Evolutionary conservation across 768 basidiomycete species (phyloP), one percentile per base, ranked within the genome.

Genomic region (Gautieria morchelliformis): DNA sequence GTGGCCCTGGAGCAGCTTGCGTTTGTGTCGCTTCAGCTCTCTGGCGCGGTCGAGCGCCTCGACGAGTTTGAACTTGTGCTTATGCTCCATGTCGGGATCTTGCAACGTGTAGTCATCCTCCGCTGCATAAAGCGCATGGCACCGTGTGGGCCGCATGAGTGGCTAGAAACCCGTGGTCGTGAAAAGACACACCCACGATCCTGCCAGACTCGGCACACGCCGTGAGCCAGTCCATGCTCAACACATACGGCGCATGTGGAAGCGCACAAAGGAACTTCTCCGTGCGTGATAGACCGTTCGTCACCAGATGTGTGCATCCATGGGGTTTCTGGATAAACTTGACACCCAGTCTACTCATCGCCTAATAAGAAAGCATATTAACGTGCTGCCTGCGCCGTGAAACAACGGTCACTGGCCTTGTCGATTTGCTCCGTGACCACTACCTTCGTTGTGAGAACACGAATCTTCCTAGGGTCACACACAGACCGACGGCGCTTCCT

Each of bases 181-280:
- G 22, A 50, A 41, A 44, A 22, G 7, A 76, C 85, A 59, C 62
- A 90, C 92, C 77, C 27, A 92, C 72, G 5, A 93, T 70, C 39
- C 71, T 73, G 44, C 78, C 80, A 7, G 75, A 75, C 32, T 74
- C 74, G 4, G 79, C 77, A 11, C 81, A 87, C 0, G 78, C 77
- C 5, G 67, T 72, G 5, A 87, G 78, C 93, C 93, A 96, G 35
- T 78, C 72, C 53, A 77, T 75, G 3, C 75, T 78, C 20, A 96
- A 70, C 48, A 94, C 73, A 59, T 73, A 75, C 0, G 87, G 84
- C 0, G 78, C 80, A 0, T 69, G 69, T 0, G 87, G 75, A 62
- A 95, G 72, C 0, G 89, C 89, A 62, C 83, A 83, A 0, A 96
- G 74, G 66, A 95, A 87, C 67, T 95, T 96, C 65, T 93, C 88